Conservation (phyloP, 2,329 filamentous ascomycete species). For the Bimuria novae-zelandiae region DNA sequence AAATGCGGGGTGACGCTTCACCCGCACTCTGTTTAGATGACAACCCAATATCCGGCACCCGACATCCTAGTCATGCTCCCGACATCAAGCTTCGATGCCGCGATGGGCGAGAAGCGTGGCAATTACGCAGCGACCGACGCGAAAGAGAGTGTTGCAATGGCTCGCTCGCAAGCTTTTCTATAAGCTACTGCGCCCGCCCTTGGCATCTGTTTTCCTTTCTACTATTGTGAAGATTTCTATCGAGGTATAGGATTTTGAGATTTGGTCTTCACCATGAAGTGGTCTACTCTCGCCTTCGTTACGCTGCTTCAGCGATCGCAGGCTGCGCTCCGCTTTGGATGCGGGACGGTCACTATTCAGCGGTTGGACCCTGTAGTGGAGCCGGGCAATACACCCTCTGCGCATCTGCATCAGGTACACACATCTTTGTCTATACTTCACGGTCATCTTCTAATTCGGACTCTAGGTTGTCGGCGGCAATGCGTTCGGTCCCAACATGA, state of each 20-base stretch:
- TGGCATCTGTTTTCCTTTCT: not conserved
- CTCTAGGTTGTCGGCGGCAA: conserved; percentile 25
- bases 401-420: conserved; percentile 23
- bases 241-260: not conserved
- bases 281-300: conserved; percentile 9
- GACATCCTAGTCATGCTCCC: not conserved
- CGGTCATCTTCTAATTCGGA: not conserved
- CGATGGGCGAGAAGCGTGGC: conserved; percentile 1
- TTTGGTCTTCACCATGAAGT: conserved; percentile 15
- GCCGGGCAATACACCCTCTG: conserved; percentile 19
- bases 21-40: conserved; percentile 7
- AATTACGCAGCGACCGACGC: not conserved
- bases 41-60: conserved; percentile 5
- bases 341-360: conserved; percentile 20
- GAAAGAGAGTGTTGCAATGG: not conserved
- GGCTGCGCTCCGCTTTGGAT: conserved; percentile 23
- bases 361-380: conserved; percentile 24
- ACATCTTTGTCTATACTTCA: not conserved
- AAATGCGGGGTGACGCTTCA: conserved; percentile 7
- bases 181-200: not conserved
- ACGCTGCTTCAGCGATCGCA: conserved; percentile 13
- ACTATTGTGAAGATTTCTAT: not conserved
- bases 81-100: not conserved
- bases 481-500: conserved; percentile 27
- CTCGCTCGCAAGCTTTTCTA: conserved; percentile 1